Evolutionary conservation across 225 moss, liverwort and hornwort genomes (phyloP).

Genomic region (Marchantia paleacea): DNA sequence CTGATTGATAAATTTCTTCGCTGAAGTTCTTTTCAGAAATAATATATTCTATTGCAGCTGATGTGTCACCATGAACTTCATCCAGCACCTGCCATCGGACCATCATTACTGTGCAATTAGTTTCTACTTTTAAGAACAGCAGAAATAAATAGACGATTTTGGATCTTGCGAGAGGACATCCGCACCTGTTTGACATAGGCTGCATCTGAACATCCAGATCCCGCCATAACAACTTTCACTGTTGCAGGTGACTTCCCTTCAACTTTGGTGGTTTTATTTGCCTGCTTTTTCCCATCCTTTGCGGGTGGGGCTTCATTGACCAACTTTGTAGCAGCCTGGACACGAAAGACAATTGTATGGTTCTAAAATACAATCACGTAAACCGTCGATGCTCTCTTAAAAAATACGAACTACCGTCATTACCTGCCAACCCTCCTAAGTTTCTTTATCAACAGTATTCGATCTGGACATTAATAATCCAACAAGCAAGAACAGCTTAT

Average conservation of each 20-base stretch:
- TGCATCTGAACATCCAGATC: constrained; percentile 61
- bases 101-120: background rate
- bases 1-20: constrained; percentile 11
- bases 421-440: no score
- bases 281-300: constrained; percentile 43
- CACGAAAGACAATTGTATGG: background rate
- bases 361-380: background rate
- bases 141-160: background rate
- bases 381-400: background rate
- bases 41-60: constrained; percentile 74
- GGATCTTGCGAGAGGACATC: background rate
- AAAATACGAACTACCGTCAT: no score
- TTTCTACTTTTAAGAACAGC: background rate
- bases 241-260: constrained; percentile 38
- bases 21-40: constrained; percentile 51
- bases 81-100: constrained; percentile 52
- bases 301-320: constrained; percentile 71
- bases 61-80: constrained; percentile 76
- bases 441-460: no score
- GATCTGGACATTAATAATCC: no score
- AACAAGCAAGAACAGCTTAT: no score
- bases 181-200: constrained; percentile 63
- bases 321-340: constrained; percentile 33
- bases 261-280: constrained; percentile 15
- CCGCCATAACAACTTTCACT: constrained; percentile 59